phyloP scores from a whole-genome alignment of 1,284 basidiomycete genomes.

The Schizopora paradoxa region DNA sequence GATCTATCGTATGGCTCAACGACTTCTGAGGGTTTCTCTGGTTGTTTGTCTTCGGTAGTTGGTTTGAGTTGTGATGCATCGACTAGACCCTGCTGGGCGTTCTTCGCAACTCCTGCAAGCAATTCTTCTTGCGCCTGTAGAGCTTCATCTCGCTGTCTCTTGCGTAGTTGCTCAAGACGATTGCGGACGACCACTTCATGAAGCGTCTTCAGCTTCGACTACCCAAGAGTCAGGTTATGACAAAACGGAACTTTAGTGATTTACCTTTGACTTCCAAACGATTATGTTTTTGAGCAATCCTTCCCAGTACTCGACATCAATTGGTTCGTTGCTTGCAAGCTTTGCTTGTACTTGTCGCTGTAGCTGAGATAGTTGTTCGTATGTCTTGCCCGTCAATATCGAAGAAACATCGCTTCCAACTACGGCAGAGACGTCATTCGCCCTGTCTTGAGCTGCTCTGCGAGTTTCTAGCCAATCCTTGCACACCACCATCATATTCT shows the following conservation, averaged over 20 bases:
- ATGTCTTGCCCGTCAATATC: constrained; percentile 74
- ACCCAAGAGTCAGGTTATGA: constrained; percentile 17
- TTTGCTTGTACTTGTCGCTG: constrained; percentile 88
- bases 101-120: constrained; percentile 68
- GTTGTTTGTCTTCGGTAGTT: too few species aligned
- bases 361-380: constrained; percentile 77
- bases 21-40: constrained; percentile 37
- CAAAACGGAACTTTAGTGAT: too few species aligned
- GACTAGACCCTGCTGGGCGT: too few species aligned
- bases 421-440: constrained; percentile 62
- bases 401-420: constrained; percentile 76
- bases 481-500: constrained; percentile 97
- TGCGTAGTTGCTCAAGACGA: constrained; percentile 90
- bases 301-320: constrained; percentile 99
- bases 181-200: constrained; percentile 97
- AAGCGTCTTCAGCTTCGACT: constrained; percentile 87
- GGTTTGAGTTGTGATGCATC: too few species aligned
- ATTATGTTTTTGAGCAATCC: constrained; percentile 83
- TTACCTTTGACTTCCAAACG: constrained; percentile 99
- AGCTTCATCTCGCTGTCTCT: constrained; percentile 93
- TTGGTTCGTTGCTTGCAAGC: constrained; percentile 85
- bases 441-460: constrained; percentile 51
- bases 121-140: constrained; percentile 89
- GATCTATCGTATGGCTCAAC: constrained; percentile 68
- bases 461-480: constrained; percentile 86